A percentile compares a stretch with the other conserved stretches of the same genome.
These are phyloP conservation scores for Pseudogymnoascus sp. DNA, from an alignment of 2,329 filamentous ascomycete species.

Conservation along the genomic window DNA sequence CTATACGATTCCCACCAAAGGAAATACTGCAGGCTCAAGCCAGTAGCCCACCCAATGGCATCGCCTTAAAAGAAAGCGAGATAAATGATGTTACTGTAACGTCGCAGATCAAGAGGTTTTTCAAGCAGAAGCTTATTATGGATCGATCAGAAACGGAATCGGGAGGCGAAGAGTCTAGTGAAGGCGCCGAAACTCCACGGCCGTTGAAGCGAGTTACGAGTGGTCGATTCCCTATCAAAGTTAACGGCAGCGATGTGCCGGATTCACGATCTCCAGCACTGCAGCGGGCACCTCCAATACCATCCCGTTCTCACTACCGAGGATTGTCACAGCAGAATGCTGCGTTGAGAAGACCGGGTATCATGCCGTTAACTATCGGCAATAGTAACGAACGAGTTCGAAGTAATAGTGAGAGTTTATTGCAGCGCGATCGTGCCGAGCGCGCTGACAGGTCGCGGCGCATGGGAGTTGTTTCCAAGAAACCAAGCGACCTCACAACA, in stretches of 20 bases:
- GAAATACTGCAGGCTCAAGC: conserved; percentile 57
- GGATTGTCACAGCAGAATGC: conserved; percentile 61
- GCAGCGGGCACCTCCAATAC: conserved; percentile 66
- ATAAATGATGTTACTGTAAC: conserved; percentile 54
- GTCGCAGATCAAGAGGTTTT: conserved; percentile 53
- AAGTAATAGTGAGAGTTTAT: conserved; percentile 56
- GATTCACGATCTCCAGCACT: conserved; percentile 62
- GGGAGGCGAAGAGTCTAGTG: conserved; percentile 56
- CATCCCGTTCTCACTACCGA: conserved; percentile 72
- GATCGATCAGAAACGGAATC: conserved; percentile 49
- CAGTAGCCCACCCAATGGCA: conserved; percentile 48
- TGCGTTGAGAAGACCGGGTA: conserved; percentile 58
- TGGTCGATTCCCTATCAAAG: conserved; percentile 61
- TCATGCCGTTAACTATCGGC: conserved; percentile 63
- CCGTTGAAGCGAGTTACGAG: conserved; percentile 55
- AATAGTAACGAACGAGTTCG: conserved; percentile 61
- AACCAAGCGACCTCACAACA: conserved; percentile 52
- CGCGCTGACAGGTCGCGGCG: conserved; percentile 50
- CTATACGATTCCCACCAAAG: conserved; percentile 69
- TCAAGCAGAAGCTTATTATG: conserved; percentile 42
- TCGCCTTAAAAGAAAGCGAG: conserved; percentile 53
- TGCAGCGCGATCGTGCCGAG: conserved; percentile 40
- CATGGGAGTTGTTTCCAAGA: conserved; percentile 58
- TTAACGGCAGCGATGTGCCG: conserved; percentile 63
- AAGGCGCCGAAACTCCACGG: conserved; percentile 73